Evolutionary conservation across 2,329 filamentous ascomycete genomes (phyloP).

Genomic region (Trematosphaeria pertusa): DNA sequence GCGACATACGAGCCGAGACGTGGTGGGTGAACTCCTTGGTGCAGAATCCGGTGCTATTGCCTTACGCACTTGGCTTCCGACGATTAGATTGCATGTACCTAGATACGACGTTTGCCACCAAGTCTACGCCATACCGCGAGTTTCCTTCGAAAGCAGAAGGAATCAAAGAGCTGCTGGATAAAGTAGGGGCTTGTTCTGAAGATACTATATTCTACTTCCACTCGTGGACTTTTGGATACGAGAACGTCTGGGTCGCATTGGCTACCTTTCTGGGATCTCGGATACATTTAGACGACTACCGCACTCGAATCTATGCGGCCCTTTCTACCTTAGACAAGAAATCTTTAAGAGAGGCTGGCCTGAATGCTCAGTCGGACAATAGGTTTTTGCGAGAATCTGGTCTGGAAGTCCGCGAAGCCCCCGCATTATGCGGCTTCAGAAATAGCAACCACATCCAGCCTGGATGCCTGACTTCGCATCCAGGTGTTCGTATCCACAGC

Average conservation of each 20-base stretch:
- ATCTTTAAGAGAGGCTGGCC: slow-evolving; percentile 39
- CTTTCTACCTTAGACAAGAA: slow-evolving; percentile 46
- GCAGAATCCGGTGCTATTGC: slow-evolving; percentile 74
- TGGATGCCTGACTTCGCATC: slow-evolving; percentile 74
- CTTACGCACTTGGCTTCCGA: slow-evolving; percentile 63
- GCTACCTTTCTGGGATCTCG: slow-evolving; percentile 72
- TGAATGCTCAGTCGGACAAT: slow-evolving; percentile 42
- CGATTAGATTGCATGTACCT: slow-evolving; percentile 83
- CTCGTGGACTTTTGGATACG: slow-evolving; percentile 92
- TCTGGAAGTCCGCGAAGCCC: slow-evolving; percentile 61
- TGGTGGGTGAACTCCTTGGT: slow-evolving; percentile 83
- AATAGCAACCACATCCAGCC: slow-evolving; percentile 73
- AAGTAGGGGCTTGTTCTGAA: slow-evolving; percentile 71
- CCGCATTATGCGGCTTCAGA: slow-evolving; percentile 74
- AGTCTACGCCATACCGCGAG: slow-evolving; percentile 54
- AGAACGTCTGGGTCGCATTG: slow-evolving; percentile 88
- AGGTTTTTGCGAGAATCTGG: slow-evolving; percentile 40
- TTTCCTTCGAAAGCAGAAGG: slow-evolving; percentile 77
- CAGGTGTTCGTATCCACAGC: slow-evolving; percentile 76
- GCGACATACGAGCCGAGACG: slow-evolving; percentile 82
- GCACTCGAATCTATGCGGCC: slow-evolving; percentile 74
- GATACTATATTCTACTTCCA: slow-evolving; percentile 84
- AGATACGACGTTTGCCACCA: slow-evolving; percentile 79
- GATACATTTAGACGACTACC: slow-evolving; percentile 86
- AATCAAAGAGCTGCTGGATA: slow-evolving; percentile 72